Evolutionary conservation across 1,284 basidiomycete genomes (phyloP).

Genomic region (Papiliotrema terrestris): DNA sequence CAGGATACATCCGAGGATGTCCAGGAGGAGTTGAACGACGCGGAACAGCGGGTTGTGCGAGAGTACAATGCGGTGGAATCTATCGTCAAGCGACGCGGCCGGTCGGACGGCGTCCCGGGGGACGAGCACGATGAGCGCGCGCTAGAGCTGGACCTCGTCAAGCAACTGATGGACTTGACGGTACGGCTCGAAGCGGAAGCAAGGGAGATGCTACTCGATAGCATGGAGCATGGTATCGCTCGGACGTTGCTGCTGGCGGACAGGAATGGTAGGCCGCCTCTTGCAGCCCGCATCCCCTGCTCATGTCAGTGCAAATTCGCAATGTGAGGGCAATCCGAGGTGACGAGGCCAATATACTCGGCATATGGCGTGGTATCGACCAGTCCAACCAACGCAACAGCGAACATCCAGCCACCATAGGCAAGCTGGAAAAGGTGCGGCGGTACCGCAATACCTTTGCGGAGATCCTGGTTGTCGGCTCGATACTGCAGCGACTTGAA

Average conservation of each 20-base stretch:
- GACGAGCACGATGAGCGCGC: constrained; percentile 8
- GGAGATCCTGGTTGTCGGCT: constrained; percentile 43
- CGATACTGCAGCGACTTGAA: constrained; percentile 43
- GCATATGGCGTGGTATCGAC: constrained; percentile 25
- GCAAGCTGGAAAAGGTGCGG: background rate
- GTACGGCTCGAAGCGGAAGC: constrained; percentile 38
- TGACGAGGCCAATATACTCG: constrained; percentile 24
- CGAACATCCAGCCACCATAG: background rate
- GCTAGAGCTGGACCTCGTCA: constrained; percentile 27
- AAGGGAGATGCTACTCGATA: constrained; percentile 40
- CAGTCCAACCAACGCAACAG: constrained; percentile 1
- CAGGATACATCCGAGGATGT: background rate
- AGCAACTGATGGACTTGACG: constrained; percentile 30
- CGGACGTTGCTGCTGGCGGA: constrained; percentile 41
- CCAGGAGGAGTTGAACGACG: background rate
- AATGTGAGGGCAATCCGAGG: constrained; percentile 31
- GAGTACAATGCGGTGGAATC: background rate
- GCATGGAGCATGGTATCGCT: constrained; percentile 38
- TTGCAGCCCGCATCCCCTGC: background rate
- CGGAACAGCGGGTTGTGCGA: background rate
- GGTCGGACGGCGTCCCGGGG: background rate
- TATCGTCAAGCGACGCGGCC: background rate
- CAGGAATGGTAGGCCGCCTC: constrained; percentile 29
- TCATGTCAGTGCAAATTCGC: constrained; percentile 37
- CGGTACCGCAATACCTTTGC: constrained; percentile 48